These are phyloP conservation scores for Kodamaea sagamina DNA, from an alignment of 805 yeast species.

Conservation along the genomic window DNA sequence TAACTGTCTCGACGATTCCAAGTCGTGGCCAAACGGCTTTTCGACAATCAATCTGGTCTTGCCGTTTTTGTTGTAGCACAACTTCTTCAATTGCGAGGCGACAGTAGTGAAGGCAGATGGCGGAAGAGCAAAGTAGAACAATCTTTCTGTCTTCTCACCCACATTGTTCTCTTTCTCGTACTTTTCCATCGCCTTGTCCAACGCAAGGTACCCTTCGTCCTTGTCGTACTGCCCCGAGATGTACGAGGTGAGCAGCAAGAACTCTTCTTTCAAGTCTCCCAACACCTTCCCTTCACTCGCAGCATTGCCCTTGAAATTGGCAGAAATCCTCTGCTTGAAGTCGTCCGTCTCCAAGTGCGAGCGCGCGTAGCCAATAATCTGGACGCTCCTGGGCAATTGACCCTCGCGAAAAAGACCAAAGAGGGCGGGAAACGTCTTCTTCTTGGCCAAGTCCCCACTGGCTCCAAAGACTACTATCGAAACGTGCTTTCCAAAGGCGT, in stretches of 20 bases:
- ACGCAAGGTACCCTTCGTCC: slow-evolving; percentile 66
- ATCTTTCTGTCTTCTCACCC: slow-evolving; percentile 60
- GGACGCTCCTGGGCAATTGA: slow-evolving; percentile 64
- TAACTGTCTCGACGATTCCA: slow-evolving; percentile 72
- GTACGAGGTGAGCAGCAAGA: slow-evolving; percentile 67
- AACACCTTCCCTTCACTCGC: slow-evolving; percentile 37
- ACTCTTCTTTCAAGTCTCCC: slow-evolving; percentile 53
- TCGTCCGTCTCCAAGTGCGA: slow-evolving; percentile 70
- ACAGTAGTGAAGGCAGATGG: slow-evolving; percentile 88
- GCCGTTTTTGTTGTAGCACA: slow-evolving; percentile 68
- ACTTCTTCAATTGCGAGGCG: slow-evolving; percentile 67
- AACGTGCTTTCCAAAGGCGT: slow-evolving; percentile 62
- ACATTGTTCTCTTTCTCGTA: slow-evolving; percentile 56
- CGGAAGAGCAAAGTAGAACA: slow-evolving; percentile 92
- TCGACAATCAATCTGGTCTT: slow-evolving; percentile 81
- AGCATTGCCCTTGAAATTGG: slow-evolving; percentile 55
- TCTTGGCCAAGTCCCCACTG: slow-evolving; percentile 92
- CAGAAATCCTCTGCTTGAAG: slow-evolving; percentile 64
- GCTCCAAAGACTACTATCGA: slow-evolving; percentile 88
- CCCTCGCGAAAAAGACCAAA: slow-evolving; percentile 74
- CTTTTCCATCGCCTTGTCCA: slow-evolving; percentile 55
- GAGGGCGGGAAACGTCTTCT: slow-evolving; percentile 89
- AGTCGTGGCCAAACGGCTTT: slow-evolving; percentile 96
- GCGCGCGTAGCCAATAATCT: slow-evolving; percentile 91
- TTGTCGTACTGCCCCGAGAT: slow-evolving; percentile 78